Percentiles rank a stretch among this genome's conserved stretches.
Conservation (phyloP, 805 yeast species). For the Priceomyces castillae region DNA sequence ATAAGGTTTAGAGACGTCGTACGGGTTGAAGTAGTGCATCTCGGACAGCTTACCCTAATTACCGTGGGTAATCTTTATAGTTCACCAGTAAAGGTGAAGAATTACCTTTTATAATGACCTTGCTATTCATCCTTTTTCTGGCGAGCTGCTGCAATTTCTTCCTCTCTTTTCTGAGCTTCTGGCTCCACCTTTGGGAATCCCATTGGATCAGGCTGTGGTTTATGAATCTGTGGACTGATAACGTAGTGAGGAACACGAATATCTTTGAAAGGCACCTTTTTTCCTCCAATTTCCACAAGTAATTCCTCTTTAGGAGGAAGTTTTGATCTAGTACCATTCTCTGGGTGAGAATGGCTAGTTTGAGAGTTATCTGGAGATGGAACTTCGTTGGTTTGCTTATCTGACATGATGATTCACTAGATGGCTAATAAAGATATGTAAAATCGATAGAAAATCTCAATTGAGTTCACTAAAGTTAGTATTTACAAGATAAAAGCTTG, state of each 20-base stretch:
- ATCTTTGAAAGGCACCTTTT: conserved; percentile 32
- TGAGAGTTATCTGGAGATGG: not conserved
- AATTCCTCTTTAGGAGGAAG: conserved; percentile 6
- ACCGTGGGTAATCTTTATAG: no score
- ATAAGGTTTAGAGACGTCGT: no score
- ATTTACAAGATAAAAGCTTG: no score
- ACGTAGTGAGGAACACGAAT: conserved; percentile 41
- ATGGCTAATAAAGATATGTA: not conserved
- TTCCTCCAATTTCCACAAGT: conserved; percentile 34
- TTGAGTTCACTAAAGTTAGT: no score
- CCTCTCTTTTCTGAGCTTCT: conserved; percentile 30
- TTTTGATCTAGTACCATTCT: not conserved
- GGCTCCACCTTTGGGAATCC: conserved; percentile 34
- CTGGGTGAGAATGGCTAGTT: not conserved
- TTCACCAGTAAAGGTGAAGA: no score
- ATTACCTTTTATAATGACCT: no score
- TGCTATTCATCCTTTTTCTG: conserved; percentile 1
- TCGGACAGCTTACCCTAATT: no score
- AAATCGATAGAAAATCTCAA: not conserved
- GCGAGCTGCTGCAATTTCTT: conserved; percentile 11
- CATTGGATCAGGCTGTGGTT: conserved; percentile 21
- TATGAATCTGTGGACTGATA: conserved; percentile 21
- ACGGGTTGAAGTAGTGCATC: no score
- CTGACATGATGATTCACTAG: not conserved
- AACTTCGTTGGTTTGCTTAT: not conserved